Base-by-base conservation (phyloP, 176 grass and related monocot species). In the Saccharum spontaneum region DNA sequence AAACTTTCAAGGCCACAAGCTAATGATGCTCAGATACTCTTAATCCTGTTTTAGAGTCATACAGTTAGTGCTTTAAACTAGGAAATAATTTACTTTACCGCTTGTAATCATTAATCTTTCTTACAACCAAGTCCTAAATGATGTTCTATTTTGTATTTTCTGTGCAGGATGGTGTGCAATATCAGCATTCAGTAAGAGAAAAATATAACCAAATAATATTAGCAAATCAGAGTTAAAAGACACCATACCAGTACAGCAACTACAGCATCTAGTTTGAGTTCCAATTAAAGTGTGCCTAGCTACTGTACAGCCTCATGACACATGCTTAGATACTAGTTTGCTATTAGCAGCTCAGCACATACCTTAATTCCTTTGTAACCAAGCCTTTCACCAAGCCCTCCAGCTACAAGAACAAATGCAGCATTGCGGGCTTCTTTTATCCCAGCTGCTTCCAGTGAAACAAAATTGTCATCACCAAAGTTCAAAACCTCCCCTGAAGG, bases 331-430 rank as follows among this genome's bases (percentile, higher is more conserved):
- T 26, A 37, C 7, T 64, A 86, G 26, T 77, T 7, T 26, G 20
- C 24, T 66, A 82, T 72, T 22, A 66, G 13, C 6, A 85, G 50
- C 61, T 86, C 31, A 33, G 18, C 23, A 3, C n/a, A 79, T 85
- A 98, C 96, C 93, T 98, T 98, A 79, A 98, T 98, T 86, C 96
- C 96, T 75, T 98, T 95, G 78, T 98, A 98, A 34, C 96, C 96
- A 71, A 98, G 96, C 55, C 93, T 88, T 88, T 99, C 97, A 44
- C 97, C 97, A 76, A 99, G 97, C 6, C 97, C 93, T 40, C 97
- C 97, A 46, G 97, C 97, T n/a, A 99, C 97, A 84, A 99, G 97
- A 88, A 96, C 97, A 96, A 99, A 99, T 79, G 87, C 87, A 71
- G 93, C 91, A 41, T 92, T 85, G 4, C 84, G 44, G 46, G 86